These are phyloP conservation scores for sweet orange (Citrus sinensis) DNA, from an alignment of 345 rosid genomes.

Conservation along the genomic window DNA sequence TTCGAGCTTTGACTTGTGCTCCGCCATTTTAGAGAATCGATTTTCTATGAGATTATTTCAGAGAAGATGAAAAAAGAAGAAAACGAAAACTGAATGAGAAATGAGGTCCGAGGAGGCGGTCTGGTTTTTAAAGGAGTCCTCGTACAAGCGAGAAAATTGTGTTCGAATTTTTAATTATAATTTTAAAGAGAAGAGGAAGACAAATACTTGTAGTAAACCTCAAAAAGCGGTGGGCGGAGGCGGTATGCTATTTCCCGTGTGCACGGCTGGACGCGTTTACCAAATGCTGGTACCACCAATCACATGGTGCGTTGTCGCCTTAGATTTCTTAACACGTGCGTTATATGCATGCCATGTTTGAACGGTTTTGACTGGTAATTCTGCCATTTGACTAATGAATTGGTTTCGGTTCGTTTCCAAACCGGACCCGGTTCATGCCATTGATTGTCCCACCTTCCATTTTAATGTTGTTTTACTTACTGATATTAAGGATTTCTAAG, in stretches of 20 bases:
- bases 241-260: neutral
- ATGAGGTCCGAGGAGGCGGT: neutral
- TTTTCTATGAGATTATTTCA: neutral
- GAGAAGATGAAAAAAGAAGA: neutral
- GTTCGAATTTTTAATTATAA: no score
- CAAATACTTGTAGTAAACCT: neutral
- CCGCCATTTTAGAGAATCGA: slow-evolving; percentile 47
- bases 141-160: neutral
- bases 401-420: no score
- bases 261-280: neutral
- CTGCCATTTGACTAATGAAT: no score
- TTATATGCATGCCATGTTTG: neutral
- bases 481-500: no score
- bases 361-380: neutral
- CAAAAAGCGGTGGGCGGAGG: slow-evolving; percentile 4
- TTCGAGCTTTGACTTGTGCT: slow-evolving; percentile 54
- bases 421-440: no score
- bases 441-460: no score
- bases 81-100: neutral
- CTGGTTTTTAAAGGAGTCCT: neutral
- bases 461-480: no score
- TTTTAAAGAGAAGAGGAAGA: neutral
- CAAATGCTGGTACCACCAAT: neutral
- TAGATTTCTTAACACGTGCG: neutral
- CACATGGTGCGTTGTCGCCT: neutral